Evolutionary conservation across 2,329 filamentous ascomycete genomes (phyloP), one percentile per base, ranked within the genome.

Genomic region (Alternaria triticimaculans): DNA sequence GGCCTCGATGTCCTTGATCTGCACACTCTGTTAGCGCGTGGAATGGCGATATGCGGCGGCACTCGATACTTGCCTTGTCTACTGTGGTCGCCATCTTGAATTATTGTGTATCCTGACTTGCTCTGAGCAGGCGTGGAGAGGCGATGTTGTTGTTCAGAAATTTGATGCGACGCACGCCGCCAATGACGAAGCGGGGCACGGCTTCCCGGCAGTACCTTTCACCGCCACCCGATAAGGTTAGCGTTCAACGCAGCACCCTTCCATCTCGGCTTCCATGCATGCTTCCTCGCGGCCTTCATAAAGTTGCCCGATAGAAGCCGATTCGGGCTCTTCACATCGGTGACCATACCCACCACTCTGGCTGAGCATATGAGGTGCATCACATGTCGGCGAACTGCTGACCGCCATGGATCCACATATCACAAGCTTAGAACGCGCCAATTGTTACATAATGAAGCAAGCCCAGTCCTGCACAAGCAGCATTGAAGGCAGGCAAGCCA

Each of bases 1-100:
- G 85, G 91, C 84, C 92, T 97, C 95, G 82, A 97, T 92, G 77
- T 95, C 92, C 83, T 97, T 97, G 87, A 98, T 97, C 92, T 96
- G 77, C 74, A 67, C 62, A 71, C 64, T 46, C 67, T 72, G 60
- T 78, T 72, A 79, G 75, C 74, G 56, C 20, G 45, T 18, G 12
- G 73, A 58, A 66, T 54, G 62, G 57, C 73, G 15, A 82, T 82
- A n/a, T 55, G n/a, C 41, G 33, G 20, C 41, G 15, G 14, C 14
- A 3, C 2, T 15, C 45, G 48, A 51, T 41, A 76, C 87, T 72
- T 80, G 92, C 93, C 91, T 98, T 98, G 77, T 98, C 95, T 80
- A 97, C 94, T 45, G 95, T 98, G 65, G 95, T 98, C 87, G 95
- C 87, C 96, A 98, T 98, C 77, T 82, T 92, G 85, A 80, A 53